Evolutionary conservation across 2,329 filamentous ascomycete genomes (phyloP).

Genomic region (Xylaria sp.): DNA sequence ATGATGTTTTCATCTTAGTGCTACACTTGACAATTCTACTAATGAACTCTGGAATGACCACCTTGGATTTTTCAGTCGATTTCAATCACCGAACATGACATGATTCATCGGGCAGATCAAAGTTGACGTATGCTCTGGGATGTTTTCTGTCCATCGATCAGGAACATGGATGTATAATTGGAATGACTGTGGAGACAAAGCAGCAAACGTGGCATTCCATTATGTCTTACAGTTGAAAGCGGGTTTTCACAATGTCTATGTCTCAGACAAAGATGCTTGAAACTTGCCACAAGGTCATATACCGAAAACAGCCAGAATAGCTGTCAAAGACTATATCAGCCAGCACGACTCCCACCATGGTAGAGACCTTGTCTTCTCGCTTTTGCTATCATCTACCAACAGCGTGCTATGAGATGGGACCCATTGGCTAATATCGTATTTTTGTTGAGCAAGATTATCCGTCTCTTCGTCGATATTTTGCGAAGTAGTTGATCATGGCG

Average conservation of each 20-base stretch:
- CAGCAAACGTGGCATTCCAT: neutral
- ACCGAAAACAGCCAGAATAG: constrained; percentile 10
- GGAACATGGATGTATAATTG: neutral
- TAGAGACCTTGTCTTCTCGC: neutral
- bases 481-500: constrained; percentile 2
- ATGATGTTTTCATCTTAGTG: constrained; percentile 18
- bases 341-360: neutral
- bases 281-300: neutral
- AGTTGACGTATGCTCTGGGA: no score
- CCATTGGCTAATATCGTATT: neutral
- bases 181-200: constrained; percentile 11
- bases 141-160: neutral
- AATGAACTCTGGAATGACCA: constrained; percentile 12
- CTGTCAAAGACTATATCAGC: constrained; percentile 18
- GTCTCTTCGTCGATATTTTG: neutral
- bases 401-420: neutral
- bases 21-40: constrained; percentile 18
- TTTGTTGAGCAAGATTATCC: neutral
- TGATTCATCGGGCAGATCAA: neutral
- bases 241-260: constrained; percentile 6
- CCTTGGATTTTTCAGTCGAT: neutral
- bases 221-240: constrained; percentile 18
- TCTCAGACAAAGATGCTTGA: constrained; percentile 9
- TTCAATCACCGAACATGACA: neutral
- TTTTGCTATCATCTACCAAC: neutral